Evolutionary conservation across 2,329 filamentous ascomycete species (phyloP).

Genomic region (Emydomyces testavorans): DNA sequence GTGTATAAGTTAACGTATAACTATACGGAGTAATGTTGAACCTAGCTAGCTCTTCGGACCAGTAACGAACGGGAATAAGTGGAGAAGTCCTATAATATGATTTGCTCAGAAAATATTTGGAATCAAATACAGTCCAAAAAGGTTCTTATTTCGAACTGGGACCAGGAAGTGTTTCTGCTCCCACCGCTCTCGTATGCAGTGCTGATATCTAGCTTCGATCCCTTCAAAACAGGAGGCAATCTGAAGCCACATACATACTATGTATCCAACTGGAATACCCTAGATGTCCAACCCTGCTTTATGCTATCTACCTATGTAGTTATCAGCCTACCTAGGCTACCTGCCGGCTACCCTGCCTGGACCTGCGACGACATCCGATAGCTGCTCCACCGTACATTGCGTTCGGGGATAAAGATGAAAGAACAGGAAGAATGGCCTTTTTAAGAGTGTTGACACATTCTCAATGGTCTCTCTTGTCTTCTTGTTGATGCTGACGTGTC

Average conservation of each 20-base stretch:
- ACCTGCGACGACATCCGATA: too few relatives aligned
- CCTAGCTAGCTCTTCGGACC: conserved; percentile 60
- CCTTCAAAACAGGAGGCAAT: background rate
- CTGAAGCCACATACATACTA: background rate
- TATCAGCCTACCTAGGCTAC: too few relatives aligned
- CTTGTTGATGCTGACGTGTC: too few relatives aligned
- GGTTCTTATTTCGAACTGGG: conserved; percentile 34
- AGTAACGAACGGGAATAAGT: conserved; percentile 50
- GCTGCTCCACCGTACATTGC: too few relatives aligned
- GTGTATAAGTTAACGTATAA: too few relatives aligned
- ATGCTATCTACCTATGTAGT: conserved; percentile 21
- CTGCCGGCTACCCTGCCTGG: too few relatives aligned
- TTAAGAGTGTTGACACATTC: too few relatives aligned
- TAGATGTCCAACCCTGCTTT: conserved; percentile 54
- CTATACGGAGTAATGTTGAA: conserved; percentile 47
- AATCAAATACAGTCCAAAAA: conserved; percentile 57
- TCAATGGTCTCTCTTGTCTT: too few relatives aligned
- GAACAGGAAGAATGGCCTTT: too few relatives aligned
- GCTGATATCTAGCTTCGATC: too few relatives aligned
- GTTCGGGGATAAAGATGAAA: too few relatives aligned
- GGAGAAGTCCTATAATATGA: conserved; percentile 56
- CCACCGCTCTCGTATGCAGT: too few relatives aligned
- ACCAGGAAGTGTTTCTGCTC: background rate
- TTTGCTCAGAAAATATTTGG: conserved; percentile 59
- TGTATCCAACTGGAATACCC: conserved; percentile 59